Evolutionary conservation across 768 basidiomycete species (phyloP).

Genomic region (Auricularia sp.): DNA sequence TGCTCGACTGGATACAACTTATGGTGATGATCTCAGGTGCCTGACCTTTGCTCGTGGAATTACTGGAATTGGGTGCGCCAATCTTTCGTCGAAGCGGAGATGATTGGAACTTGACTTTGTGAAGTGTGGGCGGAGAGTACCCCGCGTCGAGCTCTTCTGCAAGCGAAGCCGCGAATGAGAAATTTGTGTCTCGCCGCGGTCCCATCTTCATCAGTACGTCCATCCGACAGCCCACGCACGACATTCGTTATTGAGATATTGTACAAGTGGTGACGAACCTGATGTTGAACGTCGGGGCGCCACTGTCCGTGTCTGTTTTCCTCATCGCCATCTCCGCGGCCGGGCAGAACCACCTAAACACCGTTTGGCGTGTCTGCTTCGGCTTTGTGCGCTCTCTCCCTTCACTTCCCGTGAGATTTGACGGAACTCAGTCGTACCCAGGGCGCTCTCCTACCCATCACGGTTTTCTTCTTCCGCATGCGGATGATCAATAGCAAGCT

Average conservation of each 20-base stretch:
- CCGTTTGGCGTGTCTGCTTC: constrained; percentile 60
- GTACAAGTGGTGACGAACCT: constrained; percentile 60
- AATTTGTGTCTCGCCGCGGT: constrained; percentile 46
- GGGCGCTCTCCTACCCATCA: constrained; percentile 50
- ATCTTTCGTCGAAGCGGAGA: neutral
- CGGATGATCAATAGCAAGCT: constrained; percentile 61
- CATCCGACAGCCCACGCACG: neutral
- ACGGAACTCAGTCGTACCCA: neutral
- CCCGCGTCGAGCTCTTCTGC: constrained; percentile 62
- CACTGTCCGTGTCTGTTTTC: constrained; percentile 55
- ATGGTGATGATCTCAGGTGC: constrained; percentile 19
- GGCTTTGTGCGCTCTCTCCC: constrained; percentile 25
- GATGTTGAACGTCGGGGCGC: constrained; percentile 56
- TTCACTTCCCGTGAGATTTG: neutral
- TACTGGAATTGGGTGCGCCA: constrained; percentile 42
- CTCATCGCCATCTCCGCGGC: constrained; percentile 59
- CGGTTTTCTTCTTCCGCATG: constrained; percentile 63
- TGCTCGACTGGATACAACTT: too few relatives aligned
- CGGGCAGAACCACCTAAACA: constrained; percentile 47
- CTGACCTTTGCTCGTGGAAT: constrained; percentile 62
- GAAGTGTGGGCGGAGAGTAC: constrained; percentile 68
- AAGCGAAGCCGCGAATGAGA: constrained; percentile 68
- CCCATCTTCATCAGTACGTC: constrained; percentile 19
- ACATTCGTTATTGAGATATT: neutral
- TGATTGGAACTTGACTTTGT: too few relatives aligned